Conservation (phyloP, 345 rosid species). For the Noccaea caerulescens region DNA sequence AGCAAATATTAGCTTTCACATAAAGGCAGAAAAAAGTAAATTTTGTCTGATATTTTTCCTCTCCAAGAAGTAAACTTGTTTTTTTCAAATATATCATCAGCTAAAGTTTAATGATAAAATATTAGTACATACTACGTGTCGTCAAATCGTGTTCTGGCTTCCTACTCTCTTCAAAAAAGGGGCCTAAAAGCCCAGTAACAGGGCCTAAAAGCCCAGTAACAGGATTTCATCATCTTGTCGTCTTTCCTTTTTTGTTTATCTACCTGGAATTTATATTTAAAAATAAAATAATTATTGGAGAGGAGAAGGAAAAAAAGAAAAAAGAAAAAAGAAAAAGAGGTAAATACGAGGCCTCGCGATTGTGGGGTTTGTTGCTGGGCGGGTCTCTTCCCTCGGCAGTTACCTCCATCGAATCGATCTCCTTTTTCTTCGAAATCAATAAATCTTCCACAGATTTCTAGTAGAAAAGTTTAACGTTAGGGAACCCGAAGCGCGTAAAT, state of each 20-base stretch:
- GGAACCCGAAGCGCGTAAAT: conserved; percentile 20
- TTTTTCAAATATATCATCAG: not conserved
- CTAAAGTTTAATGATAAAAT: not conserved
- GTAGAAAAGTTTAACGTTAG: not conserved
- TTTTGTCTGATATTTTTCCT: not conserved
- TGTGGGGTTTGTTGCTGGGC: conserved; percentile 47
- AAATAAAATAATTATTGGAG: not conserved
- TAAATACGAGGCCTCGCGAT: conserved; percentile 26
- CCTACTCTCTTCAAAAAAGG: not conserved
- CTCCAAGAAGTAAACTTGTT: not conserved
- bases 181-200: conserved; percentile 38
- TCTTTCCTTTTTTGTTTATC: not conserved
- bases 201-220: conserved; percentile 36
- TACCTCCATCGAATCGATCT: conserved; percentile 42
- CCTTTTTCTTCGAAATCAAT: conserved; percentile 12
- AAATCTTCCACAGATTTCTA: conserved; percentile 18
- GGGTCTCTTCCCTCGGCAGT: conserved; percentile 49
- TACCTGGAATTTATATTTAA: conserved; percentile 30
- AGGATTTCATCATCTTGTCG: not conserved
- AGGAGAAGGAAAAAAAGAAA: not conserved
- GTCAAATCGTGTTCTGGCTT: not conserved
- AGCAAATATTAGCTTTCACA: conserved; percentile 2
- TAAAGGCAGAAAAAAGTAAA: not conserved
- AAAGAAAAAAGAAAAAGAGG: not conserved
- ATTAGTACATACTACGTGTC: not conserved